Percentiles rank a stretch among this genome's conserved stretches.
phyloP scores from a whole-genome alignment of 495 filamentous ascomycete genomes.

The Thermothielavioides terrestris region DNA sequence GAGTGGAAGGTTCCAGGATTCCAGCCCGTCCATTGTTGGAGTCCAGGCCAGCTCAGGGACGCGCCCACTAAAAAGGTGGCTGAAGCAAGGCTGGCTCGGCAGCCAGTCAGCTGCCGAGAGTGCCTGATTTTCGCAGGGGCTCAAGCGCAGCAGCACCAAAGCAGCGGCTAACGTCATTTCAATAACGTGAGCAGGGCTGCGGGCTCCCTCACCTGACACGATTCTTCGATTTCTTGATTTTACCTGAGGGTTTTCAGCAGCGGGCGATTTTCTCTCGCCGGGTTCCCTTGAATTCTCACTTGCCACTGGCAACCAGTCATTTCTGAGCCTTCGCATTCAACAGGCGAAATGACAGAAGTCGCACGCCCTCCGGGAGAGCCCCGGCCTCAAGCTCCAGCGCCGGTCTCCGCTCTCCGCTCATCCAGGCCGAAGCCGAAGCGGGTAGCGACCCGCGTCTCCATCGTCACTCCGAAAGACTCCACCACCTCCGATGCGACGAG shows the following conservation, averaged over 20 bases:
- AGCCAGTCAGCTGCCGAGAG: neutral
- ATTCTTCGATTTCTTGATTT: neutral
- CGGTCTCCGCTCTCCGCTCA: constrained; percentile 18
- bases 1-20: no score
- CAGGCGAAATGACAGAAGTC: constrained; percentile 19
- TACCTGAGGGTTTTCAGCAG: no score
- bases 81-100: neutral
- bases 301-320: constrained; percentile 3
- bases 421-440: constrained; percentile 12
- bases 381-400: neutral
- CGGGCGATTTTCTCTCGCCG: constrained; percentile 13
- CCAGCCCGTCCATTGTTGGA: no score
- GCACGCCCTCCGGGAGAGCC: constrained; percentile 5
- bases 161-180: constrained; percentile 4
- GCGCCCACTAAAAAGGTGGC: neutral
- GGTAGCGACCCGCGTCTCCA: constrained; percentile 22
- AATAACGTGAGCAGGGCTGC: neutral
- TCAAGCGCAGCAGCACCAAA: neutral
- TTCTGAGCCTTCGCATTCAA: neutral
- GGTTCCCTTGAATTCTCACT: neutral
- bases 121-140: neutral
- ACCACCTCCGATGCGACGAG: constrained; percentile 9
- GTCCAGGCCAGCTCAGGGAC: no score
- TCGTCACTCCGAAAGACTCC: constrained; percentile 16
- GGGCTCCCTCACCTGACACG: neutral